These are phyloP conservation scores for Rhodotorula sp. DNA, from an alignment of 1,284 basidiomycete genomes.

Conservation along the genomic window DNA sequence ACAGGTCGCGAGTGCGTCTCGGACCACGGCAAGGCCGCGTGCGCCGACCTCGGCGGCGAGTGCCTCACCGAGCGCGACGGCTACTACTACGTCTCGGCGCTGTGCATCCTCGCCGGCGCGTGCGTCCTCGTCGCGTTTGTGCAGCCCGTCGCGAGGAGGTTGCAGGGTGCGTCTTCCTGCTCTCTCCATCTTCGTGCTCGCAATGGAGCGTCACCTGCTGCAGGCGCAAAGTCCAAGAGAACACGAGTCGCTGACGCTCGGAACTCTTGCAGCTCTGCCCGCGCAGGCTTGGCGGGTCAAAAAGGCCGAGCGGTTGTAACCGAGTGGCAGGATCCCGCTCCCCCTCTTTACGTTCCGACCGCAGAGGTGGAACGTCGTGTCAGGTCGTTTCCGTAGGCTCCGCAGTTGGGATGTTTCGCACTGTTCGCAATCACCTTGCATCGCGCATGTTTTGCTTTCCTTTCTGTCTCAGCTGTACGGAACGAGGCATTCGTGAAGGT, in stretches of 20 bases:
- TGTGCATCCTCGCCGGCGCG: conserved; percentile 76
- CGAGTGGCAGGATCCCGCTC: too few species aligned
- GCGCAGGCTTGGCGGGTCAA: conserved; percentile 40
- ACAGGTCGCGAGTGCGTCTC: conserved; percentile 81
- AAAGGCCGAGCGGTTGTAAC: conserved; percentile 2
- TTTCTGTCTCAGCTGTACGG: neutral
- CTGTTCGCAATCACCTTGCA: neutral
- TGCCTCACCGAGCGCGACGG: conserved; percentile 87
- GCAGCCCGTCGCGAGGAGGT: conserved; percentile 74
- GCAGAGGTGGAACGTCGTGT: too few species aligned
- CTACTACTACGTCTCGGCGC: conserved; percentile 79
- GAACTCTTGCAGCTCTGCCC: conserved; percentile 26
- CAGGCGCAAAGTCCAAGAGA: too few species aligned
- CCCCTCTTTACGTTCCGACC: too few species aligned
- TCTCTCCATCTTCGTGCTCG: neutral
- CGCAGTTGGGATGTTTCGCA: too few species aligned
- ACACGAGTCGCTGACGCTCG: neutral
- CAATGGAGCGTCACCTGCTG: too few species aligned
- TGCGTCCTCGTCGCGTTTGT: conserved; percentile 74
- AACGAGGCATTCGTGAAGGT: too few species aligned
- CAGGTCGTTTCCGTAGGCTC: too few species aligned
- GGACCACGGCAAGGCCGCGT: conserved; percentile 79
- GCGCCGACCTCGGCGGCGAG: conserved; percentile 70
- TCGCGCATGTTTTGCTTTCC: neutral
- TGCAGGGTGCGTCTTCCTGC: conserved; percentile 69